These are phyloP conservation scores for Coniochaeta sp. DNA, from an alignment of 2,329 filamentous ascomycete genomes.

Conservation along the genomic window DNA sequence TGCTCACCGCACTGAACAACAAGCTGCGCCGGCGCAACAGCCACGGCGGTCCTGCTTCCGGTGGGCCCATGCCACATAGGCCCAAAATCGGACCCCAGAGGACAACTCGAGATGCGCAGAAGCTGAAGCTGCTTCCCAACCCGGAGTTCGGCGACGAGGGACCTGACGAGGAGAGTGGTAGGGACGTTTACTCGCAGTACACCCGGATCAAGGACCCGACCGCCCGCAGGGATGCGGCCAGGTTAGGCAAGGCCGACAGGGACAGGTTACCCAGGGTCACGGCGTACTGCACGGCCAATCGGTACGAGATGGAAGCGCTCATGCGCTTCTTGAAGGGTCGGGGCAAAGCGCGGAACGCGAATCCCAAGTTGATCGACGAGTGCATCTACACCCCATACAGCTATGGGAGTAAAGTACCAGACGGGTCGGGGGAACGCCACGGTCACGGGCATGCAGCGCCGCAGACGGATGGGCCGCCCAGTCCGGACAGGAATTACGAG, in stretches of 20 bases:
- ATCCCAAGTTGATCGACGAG: constrained; percentile 91
- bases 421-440: constrained; percentile 15
- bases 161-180: constrained; percentile 79
- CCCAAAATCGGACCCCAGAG: constrained; percentile 80
- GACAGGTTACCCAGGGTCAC: constrained; percentile 84
- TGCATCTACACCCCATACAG: constrained; percentile 95
- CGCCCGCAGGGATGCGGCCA: constrained; percentile 82
- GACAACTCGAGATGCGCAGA: constrained; percentile 92
- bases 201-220: constrained; percentile 96
- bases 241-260: constrained; percentile 87
- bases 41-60: constrained; percentile 50
- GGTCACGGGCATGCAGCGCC: constrained; percentile 19
- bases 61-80: constrained; percentile 18
- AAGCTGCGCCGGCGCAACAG: constrained; percentile 84
- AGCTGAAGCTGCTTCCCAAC: constrained; percentile 92
- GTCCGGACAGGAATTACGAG: constrained; percentile 43
- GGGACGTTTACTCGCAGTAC: constrained; percentile 97
- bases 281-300: constrained; percentile 91
- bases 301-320: constrained; percentile 82
- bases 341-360: constrained; percentile 67
- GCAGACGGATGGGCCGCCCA: constrained; percentile 24
- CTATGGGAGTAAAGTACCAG: constrained; percentile 50
- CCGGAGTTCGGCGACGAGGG: constrained; percentile 74
- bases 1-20: constrained; percentile 76
- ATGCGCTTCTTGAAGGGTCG: constrained; percentile 88